phyloP scores from a whole-genome alignment of 805 yeast species.

The Saccharomyces kudriavzevii region DNA sequence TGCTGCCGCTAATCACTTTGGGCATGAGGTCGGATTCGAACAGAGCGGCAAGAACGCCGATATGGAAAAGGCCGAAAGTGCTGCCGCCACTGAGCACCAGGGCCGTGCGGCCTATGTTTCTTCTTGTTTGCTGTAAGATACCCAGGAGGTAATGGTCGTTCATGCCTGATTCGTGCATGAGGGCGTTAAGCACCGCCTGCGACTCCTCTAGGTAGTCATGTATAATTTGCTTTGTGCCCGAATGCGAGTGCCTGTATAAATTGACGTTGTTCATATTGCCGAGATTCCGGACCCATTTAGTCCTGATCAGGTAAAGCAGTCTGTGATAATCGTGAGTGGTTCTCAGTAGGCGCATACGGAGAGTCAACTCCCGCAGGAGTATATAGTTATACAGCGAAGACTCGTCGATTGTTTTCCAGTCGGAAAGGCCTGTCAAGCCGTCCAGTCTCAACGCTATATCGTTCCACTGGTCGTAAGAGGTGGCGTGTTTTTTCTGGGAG shows the following conservation, averaged over 20 bases:
- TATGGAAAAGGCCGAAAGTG: slow-evolving; percentile 84
- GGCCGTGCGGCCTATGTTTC: slow-evolving; percentile 90
- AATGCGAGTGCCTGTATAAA: slow-evolving; percentile 67
- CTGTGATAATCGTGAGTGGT: slow-evolving; percentile 46
- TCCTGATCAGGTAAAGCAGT: slow-evolving; percentile 67
- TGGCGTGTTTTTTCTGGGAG: slow-evolving; percentile 41
- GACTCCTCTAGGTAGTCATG: slow-evolving; percentile 82
- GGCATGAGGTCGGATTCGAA: slow-evolving; percentile 72
- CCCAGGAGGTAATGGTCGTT: slow-evolving; percentile 68
- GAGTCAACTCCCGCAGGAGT: slow-evolving; percentile 44
- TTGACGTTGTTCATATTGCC: slow-evolving; percentile 82
- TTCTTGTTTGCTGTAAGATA: slow-evolving; percentile 77
- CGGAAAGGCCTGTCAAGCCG: slow-evolving; percentile 48
- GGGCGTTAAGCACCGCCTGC: slow-evolving; percentile 33
- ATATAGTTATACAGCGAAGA: slow-evolving; percentile 69
- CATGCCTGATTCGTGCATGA: slow-evolving; percentile 30
- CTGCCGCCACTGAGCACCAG: slow-evolving; percentile 94
- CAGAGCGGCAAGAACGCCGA: slow-evolving; percentile 81
- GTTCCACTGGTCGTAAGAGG: slow-evolving; percentile 59
- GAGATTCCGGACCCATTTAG: slow-evolving; percentile 75
- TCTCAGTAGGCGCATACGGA: slow-evolving; percentile 55
- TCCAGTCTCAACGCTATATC: slow-evolving; percentile 58
- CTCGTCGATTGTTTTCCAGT: slow-evolving; percentile 62
- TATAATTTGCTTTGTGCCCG: slow-evolving; percentile 78
- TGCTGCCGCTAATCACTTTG: slow-evolving; percentile 82